Evolutionary conservation across 805 yeast genomes (phyloP).

Genomic region (Yueomyces sinensis): DNA sequence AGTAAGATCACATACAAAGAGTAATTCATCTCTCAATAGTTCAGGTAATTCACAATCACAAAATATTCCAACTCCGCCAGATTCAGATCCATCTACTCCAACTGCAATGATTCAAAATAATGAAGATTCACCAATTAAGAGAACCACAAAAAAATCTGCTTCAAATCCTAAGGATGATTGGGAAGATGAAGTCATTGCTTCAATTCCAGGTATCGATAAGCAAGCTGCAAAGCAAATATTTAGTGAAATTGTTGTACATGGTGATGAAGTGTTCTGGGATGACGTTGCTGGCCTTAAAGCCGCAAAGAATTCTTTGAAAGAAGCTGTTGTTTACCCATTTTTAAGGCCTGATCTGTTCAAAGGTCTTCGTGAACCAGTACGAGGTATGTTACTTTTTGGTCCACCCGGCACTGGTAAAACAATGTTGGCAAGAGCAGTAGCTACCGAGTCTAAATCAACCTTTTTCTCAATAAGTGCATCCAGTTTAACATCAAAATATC

Average conservation of each 20-base stretch:
- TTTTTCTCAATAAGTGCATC: constrained; percentile 88
- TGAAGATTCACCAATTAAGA: not conserved
- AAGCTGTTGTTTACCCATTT: constrained; percentile 92
- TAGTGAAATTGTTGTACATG: constrained; percentile 77
- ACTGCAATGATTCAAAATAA: not conserved
- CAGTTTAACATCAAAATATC: constrained; percentile 70
- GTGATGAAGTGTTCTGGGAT: constrained; percentile 89
- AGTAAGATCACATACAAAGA: no score
- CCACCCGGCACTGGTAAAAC: constrained; percentile 99
- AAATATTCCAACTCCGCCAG: constrained; percentile 1
- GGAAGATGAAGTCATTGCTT: constrained; percentile 20
- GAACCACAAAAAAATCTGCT: not conserved
- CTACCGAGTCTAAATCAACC: constrained; percentile 86
- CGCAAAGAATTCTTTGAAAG: constrained; percentile 84
- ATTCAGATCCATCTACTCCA: constrained; percentile 1
- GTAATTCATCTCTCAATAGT: no score
- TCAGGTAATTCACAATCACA: not conserved
- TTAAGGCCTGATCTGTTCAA: constrained; percentile 83
- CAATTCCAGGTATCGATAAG: constrained; percentile 58
- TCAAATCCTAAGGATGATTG: constrained; percentile 2
- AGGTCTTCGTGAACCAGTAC: constrained; percentile 85
- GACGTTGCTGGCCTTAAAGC: constrained; percentile 85
- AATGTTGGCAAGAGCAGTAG: constrained; percentile 94
- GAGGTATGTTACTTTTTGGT: constrained; percentile 93
- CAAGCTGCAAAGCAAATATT: constrained; percentile 70